These are phyloP conservation scores for Russula emetica DNA, from an alignment of 768 basidiomycete genomes.

Conservation along the genomic window DNA sequence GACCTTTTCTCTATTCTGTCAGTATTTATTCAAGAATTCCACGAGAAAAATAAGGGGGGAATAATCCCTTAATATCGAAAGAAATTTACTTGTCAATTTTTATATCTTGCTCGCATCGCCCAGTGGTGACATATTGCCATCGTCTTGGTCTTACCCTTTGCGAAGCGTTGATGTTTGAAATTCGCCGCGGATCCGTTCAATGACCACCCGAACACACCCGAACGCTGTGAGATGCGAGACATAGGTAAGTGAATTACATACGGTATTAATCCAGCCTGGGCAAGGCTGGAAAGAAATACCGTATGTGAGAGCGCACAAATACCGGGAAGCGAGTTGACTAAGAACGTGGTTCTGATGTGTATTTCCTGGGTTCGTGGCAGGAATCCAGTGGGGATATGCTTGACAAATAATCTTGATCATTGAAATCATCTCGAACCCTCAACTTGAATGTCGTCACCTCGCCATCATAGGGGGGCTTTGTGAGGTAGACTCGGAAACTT, in stretches of 20 bases:
- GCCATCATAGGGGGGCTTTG: too few species aligned
- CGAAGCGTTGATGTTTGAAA: background rate
- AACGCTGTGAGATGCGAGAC: too few species aligned
- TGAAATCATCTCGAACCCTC: background rate
- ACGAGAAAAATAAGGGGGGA: background rate
- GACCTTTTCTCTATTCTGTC: too few species aligned
- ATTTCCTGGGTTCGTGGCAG: background rate
- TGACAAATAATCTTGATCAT: background rate
- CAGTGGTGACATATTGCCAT: background rate
- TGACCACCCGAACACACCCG: too few species aligned
- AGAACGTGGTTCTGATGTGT: background rate
- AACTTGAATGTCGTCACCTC: conserved; percentile 3
- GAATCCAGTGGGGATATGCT: background rate
- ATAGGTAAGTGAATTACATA: too few species aligned
- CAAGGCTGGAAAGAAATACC: too few species aligned
- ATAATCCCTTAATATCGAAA: background rate
- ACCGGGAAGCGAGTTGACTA: background rate
- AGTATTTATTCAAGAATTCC: background rate
- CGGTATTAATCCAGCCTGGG: too few species aligned
- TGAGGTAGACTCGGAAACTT: too few species aligned
- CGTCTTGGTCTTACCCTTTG: background rate
- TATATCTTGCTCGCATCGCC: background rate
- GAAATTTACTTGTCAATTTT: background rate
- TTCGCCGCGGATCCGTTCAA: background rate
- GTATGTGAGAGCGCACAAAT: background rate